Base-by-base conservation (phyloP, 1,139 yeast genomes). In the Saccharomycopsis hybrid region DNA sequence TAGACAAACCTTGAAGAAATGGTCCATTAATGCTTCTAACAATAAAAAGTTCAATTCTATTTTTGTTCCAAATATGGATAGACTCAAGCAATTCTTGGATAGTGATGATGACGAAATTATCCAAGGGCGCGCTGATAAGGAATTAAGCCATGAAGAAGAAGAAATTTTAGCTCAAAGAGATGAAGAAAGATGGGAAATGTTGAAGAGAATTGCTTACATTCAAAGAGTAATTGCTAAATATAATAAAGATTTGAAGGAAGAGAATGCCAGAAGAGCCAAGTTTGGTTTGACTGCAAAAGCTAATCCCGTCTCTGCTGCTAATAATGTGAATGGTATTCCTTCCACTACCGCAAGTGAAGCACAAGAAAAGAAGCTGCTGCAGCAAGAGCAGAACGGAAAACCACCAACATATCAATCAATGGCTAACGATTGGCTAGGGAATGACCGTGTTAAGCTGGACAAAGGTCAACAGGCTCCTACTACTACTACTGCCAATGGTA, bases 191-290 rank as follows among this genome's bases (percentile, higher is more conserved):
- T 83, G 89, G 89, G 69, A 73, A 33, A 73, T 85, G 67, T 67
- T 85, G 60, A 85, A 84, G 62, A 77, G 84, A 60, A 68, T 85
- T 37, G 76, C 85, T 4, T 85, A 85, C 58, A 66, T 85, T 54
- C 89, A 82, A 60, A 72, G 82, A 57, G 69, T 80, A n/a, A 73
- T 80, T 3, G 72, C 76, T 25, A 72, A 70, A 55, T 70, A 68
- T 44, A 66, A 65, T 46, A 66, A 60, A 41, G 76, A 70, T 52
- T 56, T 63, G 38, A 58, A 59, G 31, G 61, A 61, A 13, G 61
- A 62, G 53, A 55, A 58, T 48, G 47, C 52, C 8, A 57, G 53
- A 38, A 55, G 62, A 43, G 41, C 56, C 9, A 55, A 57, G 46
- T 40, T 39, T 37, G 55, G 59, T 8, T 39, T 58, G 25, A 49